These are phyloP conservation scores for Paramecium biaurelia DNA, from an alignment of 73 alveolate genomes.

Conservation along the genomic window DNA sequence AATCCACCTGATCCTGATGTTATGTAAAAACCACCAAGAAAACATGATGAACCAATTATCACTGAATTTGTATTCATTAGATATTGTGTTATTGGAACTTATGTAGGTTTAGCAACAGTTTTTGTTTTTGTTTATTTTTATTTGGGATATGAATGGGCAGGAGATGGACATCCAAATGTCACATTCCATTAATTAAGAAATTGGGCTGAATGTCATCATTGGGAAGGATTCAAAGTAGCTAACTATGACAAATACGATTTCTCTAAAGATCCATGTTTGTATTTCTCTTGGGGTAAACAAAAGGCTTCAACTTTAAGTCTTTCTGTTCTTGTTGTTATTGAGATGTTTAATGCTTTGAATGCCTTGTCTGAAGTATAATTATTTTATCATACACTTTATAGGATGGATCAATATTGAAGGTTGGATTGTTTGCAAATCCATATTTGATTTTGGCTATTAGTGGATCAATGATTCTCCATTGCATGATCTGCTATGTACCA, in stretches of 20 bases:
- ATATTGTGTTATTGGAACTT: slow-evolving; percentile 80
- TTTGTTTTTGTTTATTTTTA: slow-evolving; percentile 80
- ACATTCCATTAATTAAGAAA: slow-evolving; percentile 54
- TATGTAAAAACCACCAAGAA: slow-evolving; percentile 94
- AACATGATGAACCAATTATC: slow-evolving; percentile 77
- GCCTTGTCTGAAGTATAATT: slow-evolving; percentile 86
- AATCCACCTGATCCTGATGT: slow-evolving; percentile 99
- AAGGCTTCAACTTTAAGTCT: slow-evolving; percentile 93
- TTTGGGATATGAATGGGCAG: slow-evolving; percentile 70
- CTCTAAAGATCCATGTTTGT: slow-evolving; percentile 87
- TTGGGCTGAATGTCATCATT: slow-evolving; percentile 79
- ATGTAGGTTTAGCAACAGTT: slow-evolving; percentile 94
- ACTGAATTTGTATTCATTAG: slow-evolving; percentile 76
- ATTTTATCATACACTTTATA: background rate
- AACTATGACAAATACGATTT: slow-evolving; percentile 74
- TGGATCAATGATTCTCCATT: slow-evolving; percentile 79
- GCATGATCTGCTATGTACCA: slow-evolving; percentile 93
- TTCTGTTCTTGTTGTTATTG: slow-evolving; percentile 91
- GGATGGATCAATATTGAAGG: slow-evolving; percentile 78
- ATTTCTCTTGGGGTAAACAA: slow-evolving; percentile 93
- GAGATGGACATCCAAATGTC: slow-evolving; percentile 62
- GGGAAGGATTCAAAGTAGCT: slow-evolving; percentile 74
- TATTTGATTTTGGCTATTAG: slow-evolving; percentile 75
- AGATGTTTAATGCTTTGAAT: slow-evolving; percentile 96
- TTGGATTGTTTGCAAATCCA: slow-evolving; percentile 78